These are phyloP conservation scores for Ormosia semicastrata DNA, from an alignment of 306 rosid genomes.

Conservation along the genomic window DNA sequence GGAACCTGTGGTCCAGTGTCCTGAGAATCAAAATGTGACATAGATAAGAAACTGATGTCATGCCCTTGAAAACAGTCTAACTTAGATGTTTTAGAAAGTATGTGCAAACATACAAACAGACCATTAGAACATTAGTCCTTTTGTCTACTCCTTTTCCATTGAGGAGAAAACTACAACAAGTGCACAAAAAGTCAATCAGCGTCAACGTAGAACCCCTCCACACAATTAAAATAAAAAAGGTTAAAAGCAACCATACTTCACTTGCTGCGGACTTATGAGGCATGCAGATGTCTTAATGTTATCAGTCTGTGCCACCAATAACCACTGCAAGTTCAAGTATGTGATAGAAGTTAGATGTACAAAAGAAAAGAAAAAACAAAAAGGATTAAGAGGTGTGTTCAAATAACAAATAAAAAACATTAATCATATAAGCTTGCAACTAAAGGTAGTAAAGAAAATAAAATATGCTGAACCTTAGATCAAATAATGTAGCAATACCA, in stretches of 20 bases:
- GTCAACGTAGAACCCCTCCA: conserved; percentile 8
- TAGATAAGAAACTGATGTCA: conserved; percentile 18
- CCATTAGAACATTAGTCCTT: conserved; percentile 63
- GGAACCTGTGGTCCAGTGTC: conserved; percentile 94
- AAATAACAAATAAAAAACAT: conserved; percentile 5
- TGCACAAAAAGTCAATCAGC: conserved; percentile 34
- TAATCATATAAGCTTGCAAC: background rate
- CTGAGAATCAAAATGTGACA: conserved; percentile 41
- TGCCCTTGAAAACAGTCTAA: conserved; percentile 20
- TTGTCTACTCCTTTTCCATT: conserved; percentile 75
- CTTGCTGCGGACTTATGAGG: conserved; percentile 84
- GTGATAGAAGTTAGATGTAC: background rate
- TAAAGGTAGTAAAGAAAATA: conserved; percentile 3
- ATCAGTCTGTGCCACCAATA: conserved; percentile 81
- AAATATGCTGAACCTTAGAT: background rate
- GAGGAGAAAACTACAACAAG: conserved; percentile 72
- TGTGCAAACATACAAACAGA: conserved; percentile 38
- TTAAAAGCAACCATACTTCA: conserved; percentile 55
- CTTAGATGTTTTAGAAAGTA: conserved; percentile 6
- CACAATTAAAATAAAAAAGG: background rate
- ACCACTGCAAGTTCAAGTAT: conserved; percentile 50
- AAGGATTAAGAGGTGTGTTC: conserved; percentile 1
- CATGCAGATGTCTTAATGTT: conserved; percentile 78
- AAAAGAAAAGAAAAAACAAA: background rate
- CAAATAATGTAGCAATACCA: background rate